A percentile compares a stretch with the other conserved stretches of the same genome.
These are phyloP conservation scores for Pythium chondricola DNA, from an alignment of 352 stramenopile genomes.

Conservation along the genomic window DNA sequence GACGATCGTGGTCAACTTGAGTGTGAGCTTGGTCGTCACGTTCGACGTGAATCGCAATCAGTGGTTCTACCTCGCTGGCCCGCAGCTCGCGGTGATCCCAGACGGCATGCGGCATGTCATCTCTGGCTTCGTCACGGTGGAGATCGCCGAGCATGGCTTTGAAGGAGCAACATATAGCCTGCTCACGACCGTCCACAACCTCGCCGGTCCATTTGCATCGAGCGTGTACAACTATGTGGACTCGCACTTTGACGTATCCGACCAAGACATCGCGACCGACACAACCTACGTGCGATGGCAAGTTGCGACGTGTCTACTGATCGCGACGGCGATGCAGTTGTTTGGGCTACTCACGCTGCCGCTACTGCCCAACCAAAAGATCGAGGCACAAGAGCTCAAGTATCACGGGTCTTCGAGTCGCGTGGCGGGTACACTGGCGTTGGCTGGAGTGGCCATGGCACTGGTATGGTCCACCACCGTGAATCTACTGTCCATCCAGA, in stretches of 20 bases:
- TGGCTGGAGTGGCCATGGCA: conserved; percentile 30
- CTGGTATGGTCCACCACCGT: conserved; percentile 46
- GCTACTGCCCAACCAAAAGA: conserved; percentile 57
- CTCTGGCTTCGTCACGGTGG: conserved; percentile 52
- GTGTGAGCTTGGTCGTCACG: conserved; percentile 40
- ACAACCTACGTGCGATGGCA: conserved; percentile 51
- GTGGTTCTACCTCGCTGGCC: conserved; percentile 63
- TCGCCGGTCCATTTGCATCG: conserved; percentile 46
- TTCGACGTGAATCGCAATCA: conserved; percentile 56
- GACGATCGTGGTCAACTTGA: conserved; percentile 36
- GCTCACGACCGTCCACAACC: conserved; percentile 60
- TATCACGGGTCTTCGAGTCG: conserved; percentile 39
- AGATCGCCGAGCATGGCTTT: conserved; percentile 67
- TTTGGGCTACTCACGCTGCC: conserved; percentile 37
- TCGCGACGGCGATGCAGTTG: conserved; percentile 42
- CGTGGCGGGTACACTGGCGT: conserved; percentile 28
- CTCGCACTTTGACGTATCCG: conserved; percentile 45
- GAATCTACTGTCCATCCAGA: conserved; percentile 59
- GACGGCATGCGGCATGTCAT: conserved; percentile 60
- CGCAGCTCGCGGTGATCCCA: conserved; percentile 49
- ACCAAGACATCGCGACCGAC: conserved; percentile 53
- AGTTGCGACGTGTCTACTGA: conserved; percentile 46
- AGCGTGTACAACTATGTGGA: conserved; percentile 52
- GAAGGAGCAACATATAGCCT: conserved; percentile 61
- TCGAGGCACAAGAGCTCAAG: conserved; percentile 55